A percentile compares a stretch with the other conserved stretches of the same genome.
These are phyloP conservation scores for Pulicaria dysenterica DNA, from an alignment of 129 eudicot species.

Conservation along the genomic window DNA sequence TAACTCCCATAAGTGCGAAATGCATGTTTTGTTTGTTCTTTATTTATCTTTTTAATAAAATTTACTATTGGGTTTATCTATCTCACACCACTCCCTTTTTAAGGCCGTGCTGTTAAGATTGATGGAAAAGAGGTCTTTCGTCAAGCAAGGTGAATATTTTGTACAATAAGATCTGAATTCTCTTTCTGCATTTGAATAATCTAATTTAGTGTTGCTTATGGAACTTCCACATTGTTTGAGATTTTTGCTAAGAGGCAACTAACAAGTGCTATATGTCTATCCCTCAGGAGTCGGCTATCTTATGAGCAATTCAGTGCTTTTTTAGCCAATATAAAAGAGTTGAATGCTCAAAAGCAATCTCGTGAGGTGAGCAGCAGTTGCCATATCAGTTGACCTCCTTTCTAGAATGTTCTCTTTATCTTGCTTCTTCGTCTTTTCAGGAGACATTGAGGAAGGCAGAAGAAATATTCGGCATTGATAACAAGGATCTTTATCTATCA, in stretches of 20 bases:
- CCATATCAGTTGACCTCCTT: constrained; percentile 1
- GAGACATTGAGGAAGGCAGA: constrained; percentile 97
- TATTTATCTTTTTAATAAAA: neutral
- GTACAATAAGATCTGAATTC: no score
- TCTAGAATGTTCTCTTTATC: neutral
- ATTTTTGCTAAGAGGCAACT: neutral
- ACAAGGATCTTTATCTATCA: constrained; percentile 85
- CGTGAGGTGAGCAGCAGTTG: constrained; percentile 71
- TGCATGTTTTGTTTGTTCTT: neutral
- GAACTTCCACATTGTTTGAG: neutral
- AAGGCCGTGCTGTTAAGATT: constrained; percentile 74
- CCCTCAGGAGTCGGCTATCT: constrained; percentile 88
- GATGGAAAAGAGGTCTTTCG: constrained; percentile 98
- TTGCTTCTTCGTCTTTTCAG: constrained; percentile 40
- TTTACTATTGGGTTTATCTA: constrained; percentile 14
- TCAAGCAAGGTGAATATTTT: constrained; percentile 74
- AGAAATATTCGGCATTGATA: constrained; percentile 82
- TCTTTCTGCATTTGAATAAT: constrained; percentile 4
- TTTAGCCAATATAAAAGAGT: constrained; percentile 84
- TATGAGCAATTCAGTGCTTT: constrained; percentile 96
- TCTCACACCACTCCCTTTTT: constrained; percentile 24
- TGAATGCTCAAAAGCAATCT: constrained; percentile 90
- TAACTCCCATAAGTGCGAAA: neutral
- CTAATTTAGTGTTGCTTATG: neutral
- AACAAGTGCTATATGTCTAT: constrained; percentile 16